A percentile compares a stretch with the other conserved stretches of the same genome.
Evolutionary conservation across 306 rosid species (phyloP).

Genomic region (Vigna radiata): DNA sequence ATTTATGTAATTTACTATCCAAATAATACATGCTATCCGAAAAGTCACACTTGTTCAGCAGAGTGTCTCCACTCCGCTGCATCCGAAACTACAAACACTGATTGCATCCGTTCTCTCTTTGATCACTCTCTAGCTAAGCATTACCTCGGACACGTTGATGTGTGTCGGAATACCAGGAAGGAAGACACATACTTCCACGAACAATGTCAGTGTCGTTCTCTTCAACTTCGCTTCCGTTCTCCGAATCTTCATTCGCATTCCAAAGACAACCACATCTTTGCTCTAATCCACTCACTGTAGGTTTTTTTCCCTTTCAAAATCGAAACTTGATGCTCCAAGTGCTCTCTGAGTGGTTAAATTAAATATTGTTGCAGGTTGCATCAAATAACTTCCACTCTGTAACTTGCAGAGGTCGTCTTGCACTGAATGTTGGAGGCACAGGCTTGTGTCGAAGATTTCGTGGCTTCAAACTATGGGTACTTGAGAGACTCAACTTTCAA

Average conservation of each 20-base stretch:
- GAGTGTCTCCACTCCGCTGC: slow-evolving; percentile 9
- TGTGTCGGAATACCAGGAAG: not conserved
- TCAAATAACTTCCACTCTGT: slow-evolving; percentile 40
- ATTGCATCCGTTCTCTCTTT: slow-evolving; percentile 29
- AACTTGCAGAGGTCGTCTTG: slow-evolving; percentile 33
- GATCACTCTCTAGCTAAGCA: not conserved
- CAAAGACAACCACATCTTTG: slow-evolving; percentile 42
- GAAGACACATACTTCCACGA: slow-evolving; percentile 2
- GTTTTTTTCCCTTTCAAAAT: not conserved
- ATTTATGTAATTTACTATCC: too few species aligned
- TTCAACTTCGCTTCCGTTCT: slow-evolving; percentile 43
- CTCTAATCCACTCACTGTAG: slow-evolving; percentile 50
- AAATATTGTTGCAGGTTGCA: slow-evolving; percentile 50
- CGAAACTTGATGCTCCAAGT: not conserved
- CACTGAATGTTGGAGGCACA: slow-evolving; percentile 52
- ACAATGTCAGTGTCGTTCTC: slow-evolving; percentile 54
- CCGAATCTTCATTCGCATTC: slow-evolving; percentile 46
- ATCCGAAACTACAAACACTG: slow-evolving; percentile 6
- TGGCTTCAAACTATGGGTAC: slow-evolving; percentile 68
- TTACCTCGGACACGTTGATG: slow-evolving; percentile 11
- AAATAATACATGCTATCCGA: too few species aligned
- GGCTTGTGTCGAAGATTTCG: slow-evolving; percentile 61
- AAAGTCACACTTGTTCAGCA: not conserved
- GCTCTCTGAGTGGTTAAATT: not conserved
- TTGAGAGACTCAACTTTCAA: slow-evolving; percentile 58